A percentile compares a stretch with the other conserved stretches of the same genome.
Evolutionary conservation across 257 asterid genomes (phyloP).

Genomic region (Misopates orontium): DNA sequence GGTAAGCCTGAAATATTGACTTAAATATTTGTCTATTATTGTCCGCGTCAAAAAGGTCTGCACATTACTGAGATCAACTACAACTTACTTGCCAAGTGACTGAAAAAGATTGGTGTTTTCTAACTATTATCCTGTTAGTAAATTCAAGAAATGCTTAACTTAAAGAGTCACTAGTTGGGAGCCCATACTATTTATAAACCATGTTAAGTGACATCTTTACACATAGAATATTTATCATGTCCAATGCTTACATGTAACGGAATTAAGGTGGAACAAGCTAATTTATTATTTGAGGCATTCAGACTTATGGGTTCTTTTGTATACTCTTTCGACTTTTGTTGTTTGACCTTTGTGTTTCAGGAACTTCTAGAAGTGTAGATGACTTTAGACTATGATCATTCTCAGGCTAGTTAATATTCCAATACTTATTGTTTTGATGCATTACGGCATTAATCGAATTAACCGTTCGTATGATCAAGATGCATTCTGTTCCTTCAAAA

Average conservation of each 20-base stretch:
- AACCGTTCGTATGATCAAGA: background rate
- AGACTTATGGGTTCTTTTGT: background rate
- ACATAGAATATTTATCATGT: background rate
- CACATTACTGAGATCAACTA: background rate
- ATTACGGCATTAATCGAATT: background rate
- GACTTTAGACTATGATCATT: background rate
- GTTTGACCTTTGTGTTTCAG: background rate
- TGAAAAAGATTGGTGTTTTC: background rate
- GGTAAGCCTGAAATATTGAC: slow-evolving; percentile 45
- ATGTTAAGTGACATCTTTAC: background rate
- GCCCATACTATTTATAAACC: background rate
- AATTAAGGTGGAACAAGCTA: background rate
- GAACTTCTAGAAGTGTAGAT: too few species aligned
- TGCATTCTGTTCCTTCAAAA: background rate
- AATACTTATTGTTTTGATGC: background rate
- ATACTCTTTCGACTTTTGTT: background rate
- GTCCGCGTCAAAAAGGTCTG: background rate
- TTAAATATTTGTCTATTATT: background rate
- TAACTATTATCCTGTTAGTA: background rate
- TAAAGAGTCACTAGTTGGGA: background rate
- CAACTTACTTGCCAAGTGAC: background rate
- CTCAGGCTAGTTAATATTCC: background rate
- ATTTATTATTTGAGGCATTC: background rate
- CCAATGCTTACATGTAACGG: background rate
- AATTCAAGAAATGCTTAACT: background rate